phyloP scores from a whole-genome alignment of 441 rosid species.

The Adansonia grandidieri region DNA sequence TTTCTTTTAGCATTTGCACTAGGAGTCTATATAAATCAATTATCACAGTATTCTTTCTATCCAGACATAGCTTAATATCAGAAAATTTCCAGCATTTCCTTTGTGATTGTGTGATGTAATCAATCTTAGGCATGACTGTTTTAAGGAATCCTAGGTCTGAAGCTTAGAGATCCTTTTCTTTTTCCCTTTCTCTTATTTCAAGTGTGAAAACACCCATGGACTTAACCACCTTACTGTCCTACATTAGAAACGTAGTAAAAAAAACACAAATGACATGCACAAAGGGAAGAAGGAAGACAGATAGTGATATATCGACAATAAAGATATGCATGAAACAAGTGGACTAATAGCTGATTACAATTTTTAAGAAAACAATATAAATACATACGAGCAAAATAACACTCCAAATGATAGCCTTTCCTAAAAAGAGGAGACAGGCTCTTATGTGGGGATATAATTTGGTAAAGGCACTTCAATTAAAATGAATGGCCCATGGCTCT shows the following conservation, averaged over 20 bases:
- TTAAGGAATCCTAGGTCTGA: neutral
- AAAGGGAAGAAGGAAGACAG: neutral
- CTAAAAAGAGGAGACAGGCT: neutral
- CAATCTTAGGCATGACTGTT: neutral
- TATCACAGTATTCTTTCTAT: neutral
- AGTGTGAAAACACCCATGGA: neutral
- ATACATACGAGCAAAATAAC: neutral
- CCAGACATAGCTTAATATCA: neutral
- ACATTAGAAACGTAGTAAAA: neutral
- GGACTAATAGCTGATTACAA: neutral
- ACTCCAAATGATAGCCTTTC: neutral
- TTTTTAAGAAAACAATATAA: neutral
- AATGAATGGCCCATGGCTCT: neutral
- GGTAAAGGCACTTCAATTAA: neutral
- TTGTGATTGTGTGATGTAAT: conserved; percentile 1
- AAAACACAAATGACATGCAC: neutral
- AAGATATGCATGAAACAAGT: neutral
- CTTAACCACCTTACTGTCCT: neutral
- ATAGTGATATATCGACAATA: neutral
- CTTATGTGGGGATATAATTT: neutral
- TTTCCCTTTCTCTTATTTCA: neutral
- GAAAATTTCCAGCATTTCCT: neutral
- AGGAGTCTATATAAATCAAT: neutral
- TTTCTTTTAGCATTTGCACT: neutral
- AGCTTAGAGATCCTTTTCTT: neutral